Evolutionary conservation across 164 flowering plant genomes (phyloP).

Genomic region (Houttuynia cordata): DNA sequence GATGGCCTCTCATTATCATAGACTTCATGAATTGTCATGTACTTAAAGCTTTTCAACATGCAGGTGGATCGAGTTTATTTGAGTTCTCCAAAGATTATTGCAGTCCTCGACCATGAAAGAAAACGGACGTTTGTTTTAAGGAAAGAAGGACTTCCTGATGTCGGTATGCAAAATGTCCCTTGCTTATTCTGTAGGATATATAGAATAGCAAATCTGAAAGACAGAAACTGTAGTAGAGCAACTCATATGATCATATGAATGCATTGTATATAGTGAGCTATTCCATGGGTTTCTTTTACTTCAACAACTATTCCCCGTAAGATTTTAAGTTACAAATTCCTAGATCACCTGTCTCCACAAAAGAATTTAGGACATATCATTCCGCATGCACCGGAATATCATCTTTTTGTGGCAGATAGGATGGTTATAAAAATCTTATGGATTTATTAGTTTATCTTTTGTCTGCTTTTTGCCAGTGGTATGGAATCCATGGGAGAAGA

Average conservation of each 20-base stretch:
- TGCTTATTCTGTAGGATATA: not conserved
- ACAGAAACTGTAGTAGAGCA: too few relatives aligned
- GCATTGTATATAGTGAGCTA: too few relatives aligned
- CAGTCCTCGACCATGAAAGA: slow-evolving; percentile 90
- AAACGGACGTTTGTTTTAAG: slow-evolving; percentile 68
- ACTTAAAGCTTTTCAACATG: not conserved
- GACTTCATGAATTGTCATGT: not conserved
- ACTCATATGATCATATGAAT: too few relatives aligned
- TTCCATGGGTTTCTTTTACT: too few relatives aligned
- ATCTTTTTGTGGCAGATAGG: not conserved
- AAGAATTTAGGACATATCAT: not conserved
- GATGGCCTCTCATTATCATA: not conserved
- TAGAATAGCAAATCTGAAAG: not conserved
- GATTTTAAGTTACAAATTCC: not conserved
- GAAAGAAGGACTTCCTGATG: slow-evolving; percentile 90
- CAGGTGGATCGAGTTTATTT: slow-evolving; percentile 88
- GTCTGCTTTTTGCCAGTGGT: slow-evolving; percentile 35
- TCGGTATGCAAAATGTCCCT: slow-evolving; percentile 38
- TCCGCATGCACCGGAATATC: not conserved
- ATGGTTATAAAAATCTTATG: not conserved
- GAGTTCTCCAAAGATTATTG: slow-evolving; percentile 55
- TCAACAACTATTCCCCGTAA: not conserved
- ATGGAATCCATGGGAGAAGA: slow-evolving; percentile 99
- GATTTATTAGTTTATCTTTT: not conserved
- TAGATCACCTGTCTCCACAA: not conserved